Conservation (phyloP, 495 filamentous ascomycete species). For the Polyplosphaeria fusca region DNA sequence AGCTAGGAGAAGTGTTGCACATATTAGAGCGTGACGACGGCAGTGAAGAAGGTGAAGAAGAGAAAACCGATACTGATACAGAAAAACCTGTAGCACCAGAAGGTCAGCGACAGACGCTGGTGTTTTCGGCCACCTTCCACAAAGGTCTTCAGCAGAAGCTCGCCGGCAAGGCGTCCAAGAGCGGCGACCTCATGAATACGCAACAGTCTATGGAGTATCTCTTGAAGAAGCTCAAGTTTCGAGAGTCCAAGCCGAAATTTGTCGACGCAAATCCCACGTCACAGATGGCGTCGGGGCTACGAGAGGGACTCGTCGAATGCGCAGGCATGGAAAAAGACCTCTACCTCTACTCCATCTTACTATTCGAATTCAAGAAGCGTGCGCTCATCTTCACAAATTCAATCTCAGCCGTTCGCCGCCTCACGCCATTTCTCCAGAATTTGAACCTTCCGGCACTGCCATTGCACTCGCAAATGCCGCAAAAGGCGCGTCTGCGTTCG, state of each 20-base stretch:
- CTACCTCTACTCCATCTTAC: constrained; percentile 82
- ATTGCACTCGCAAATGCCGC: constrained; percentile 89
- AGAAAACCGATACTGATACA: constrained; percentile 43
- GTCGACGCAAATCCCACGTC: constrained; percentile 83
- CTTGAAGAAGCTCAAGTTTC: constrained; percentile 83
- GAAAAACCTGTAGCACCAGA: constrained; percentile 25
- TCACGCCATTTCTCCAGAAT: constrained; percentile 79
- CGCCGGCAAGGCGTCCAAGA: constrained; percentile 63
- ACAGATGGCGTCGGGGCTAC: constrained; percentile 81
- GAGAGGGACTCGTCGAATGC: constrained; percentile 89
- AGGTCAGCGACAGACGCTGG: constrained; percentile 71
- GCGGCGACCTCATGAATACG: constrained; percentile 61
- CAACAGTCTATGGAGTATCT: constrained; percentile 89
- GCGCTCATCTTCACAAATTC: constrained; percentile 93
- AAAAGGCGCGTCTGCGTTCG: constrained; percentile 92
- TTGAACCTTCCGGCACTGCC: constrained; percentile 73
- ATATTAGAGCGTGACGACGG: constrained; percentile 61
- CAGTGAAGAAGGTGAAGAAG: constrained; percentile 42
- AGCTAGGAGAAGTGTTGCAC: constrained; percentile 78
- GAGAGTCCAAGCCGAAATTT: constrained; percentile 77
- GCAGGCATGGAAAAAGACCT: constrained; percentile 93
- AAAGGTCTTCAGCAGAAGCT: constrained; percentile 86
- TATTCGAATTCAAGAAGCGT: constrained; percentile 74
- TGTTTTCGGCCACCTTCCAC: constrained; percentile 96
- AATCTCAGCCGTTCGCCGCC: constrained; percentile 83